Evolutionary conservation across 179 eudicot species (phyloP), one percentile per base, ranked within the genome.

Genomic region (Dionaea muscipula): DNA sequence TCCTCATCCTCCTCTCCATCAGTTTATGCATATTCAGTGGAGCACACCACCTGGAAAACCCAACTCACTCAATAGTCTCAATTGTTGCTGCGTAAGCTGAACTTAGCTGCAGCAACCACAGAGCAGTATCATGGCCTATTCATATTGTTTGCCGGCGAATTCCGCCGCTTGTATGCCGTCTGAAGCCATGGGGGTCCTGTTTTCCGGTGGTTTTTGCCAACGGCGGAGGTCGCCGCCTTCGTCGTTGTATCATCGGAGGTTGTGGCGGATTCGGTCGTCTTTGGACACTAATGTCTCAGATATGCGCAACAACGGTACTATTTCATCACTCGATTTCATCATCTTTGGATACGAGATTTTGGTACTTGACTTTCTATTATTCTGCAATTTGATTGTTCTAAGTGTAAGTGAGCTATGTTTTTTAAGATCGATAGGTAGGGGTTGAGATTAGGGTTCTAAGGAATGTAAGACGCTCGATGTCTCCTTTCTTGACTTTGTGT

Each of bases 281-380:
- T 66, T 87, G 70, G 97, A 89, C 51, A 47, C 70, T 0, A 70
- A 75, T 69, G 87, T 87, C 37, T 87, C 96, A 1, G 91, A 87
- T 63, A 87, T 87, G 96, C 69, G 87, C 35, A 62, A 43, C 31
- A 87, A 85, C 54, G 96, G 96, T 87, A 20, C 36, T 48, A 50
- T 2, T 18, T 47, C 21, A 23, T 4, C 39, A 44, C 58, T 57
- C 18, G 18, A 16, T 2, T 57, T 11, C n/a, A 2, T 18, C 1
- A 26, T 60, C 17, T 25, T 8, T 33, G 5, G 5, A 25, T 10
- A 12, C 23, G 31, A 18, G 14, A 24, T 43, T 11, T 27, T 24
- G 39, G 39, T 17, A 27, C 15, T 26, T 49, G 25, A 12, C 6
- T 33, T 33, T 33, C 37, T 33, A n/a, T 33, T 33, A 33, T 33